These are phyloP conservation scores for Cytospora piceicola DNA, from an alignment of 2,329 filamentous ascomycete species.

Conservation along the genomic window DNA sequence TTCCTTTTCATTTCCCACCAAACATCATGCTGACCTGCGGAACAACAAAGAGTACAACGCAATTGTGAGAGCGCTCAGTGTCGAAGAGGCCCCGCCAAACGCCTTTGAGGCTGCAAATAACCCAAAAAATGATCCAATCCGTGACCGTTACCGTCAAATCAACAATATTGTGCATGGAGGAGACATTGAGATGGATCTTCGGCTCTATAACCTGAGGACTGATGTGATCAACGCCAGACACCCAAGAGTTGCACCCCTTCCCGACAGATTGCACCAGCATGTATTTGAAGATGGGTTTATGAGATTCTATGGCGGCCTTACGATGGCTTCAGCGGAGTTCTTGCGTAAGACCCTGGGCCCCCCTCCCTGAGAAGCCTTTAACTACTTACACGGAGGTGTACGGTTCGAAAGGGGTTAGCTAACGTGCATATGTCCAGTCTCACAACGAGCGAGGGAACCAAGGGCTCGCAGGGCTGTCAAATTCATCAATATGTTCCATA, in stretches of 20 bases:
- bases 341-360: too few relatives aligned
- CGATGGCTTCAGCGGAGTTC: not conserved
- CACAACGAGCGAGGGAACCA: too few relatives aligned
- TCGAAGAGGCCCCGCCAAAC: too few relatives aligned
- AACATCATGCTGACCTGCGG: not conserved
- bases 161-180: not conserved
- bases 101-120: not conserved
- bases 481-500: too few relatives aligned
- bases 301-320: not conserved
- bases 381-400: too few relatives aligned
- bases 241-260: not conserved
- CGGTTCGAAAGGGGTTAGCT: too few relatives aligned
- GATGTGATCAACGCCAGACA: not conserved
- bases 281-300: not conserved
- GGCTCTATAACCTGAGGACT: too few relatives aligned
- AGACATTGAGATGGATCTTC: too few relatives aligned
- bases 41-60: not conserved
- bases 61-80: not conserved
- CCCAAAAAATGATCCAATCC: not conserved
- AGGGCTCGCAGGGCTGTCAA: too few relatives aligned
- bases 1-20: not conserved
- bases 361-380: too few relatives aligned
- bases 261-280: not conserved
- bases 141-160: too few relatives aligned
- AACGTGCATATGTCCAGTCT: too few relatives aligned